phyloP scores from a whole-genome alignment of 164 flowering plant species.

The Macadamia integrifolia region DNA sequence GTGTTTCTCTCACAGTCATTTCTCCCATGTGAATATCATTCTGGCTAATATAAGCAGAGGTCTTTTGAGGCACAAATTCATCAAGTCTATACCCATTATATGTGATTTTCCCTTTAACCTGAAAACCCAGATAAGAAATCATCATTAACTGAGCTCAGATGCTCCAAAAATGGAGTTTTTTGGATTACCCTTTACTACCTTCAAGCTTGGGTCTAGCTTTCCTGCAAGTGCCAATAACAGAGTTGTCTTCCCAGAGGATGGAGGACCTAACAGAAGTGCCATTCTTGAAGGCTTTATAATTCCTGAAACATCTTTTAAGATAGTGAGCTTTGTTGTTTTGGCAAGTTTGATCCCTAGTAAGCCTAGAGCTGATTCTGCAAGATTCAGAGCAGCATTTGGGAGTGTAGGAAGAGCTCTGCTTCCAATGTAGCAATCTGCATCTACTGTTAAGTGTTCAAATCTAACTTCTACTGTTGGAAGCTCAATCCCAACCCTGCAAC shows the following conservation, averaged over 20 bases:
- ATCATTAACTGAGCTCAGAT: neutral
- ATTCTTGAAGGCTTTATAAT: conserved; percentile 88
- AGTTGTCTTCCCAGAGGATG: conserved; percentile 90
- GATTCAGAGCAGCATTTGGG: conserved; percentile 24
- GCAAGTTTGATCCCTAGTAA: conserved; percentile 54
- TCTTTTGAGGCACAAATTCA: conserved; percentile 80
- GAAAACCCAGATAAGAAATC: neutral
- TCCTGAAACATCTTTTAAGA: conserved; percentile 82
- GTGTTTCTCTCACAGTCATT: conserved; percentile 93
- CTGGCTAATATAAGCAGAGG: conserved; percentile 95
- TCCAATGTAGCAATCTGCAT: conserved; percentile 35
- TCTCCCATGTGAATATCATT: conserved; percentile 85
- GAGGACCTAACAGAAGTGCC: conserved; percentile 91
- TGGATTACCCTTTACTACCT: conserved; percentile 33
- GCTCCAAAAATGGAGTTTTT: neutral
- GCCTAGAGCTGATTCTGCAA: conserved; percentile 51
- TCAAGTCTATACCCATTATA: conserved; percentile 73
- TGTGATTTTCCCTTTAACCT: conserved; percentile 70
- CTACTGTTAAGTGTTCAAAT: conserved; percentile 26
- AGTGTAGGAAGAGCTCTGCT: conserved; percentile 41
- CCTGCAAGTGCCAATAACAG: conserved; percentile 82
- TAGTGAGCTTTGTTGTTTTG: conserved; percentile 61
- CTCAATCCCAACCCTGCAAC: conserved; percentile 29
- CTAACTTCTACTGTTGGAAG: conserved; percentile 40
- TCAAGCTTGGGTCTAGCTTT: conserved; percentile 62